Evolutionary conservation across 805 yeast species (phyloP), one percentile per base, ranked within the genome.

Genomic region (Myxozyma geophila): DNA sequence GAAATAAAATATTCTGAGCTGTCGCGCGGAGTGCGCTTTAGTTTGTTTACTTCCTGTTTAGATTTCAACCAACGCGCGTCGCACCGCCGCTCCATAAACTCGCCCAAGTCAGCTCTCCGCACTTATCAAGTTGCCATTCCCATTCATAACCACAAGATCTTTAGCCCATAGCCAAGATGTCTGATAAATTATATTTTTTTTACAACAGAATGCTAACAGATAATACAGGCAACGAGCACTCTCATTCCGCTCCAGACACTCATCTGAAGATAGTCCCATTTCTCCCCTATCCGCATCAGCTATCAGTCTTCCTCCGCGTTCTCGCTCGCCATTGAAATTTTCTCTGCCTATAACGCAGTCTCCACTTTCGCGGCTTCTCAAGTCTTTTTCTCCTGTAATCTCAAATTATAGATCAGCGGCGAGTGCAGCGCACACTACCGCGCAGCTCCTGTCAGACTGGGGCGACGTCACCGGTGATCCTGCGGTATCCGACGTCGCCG

Each of bases 401-500:
- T 39, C 60, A 23, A 37, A 53, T 17, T 57, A 59, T 37, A 23
- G 59, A 8, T 43, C 62, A 9, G 64, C 58, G 13, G 60, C 62
- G 13, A 35, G 28, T 9, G 46, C 64, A 4, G 62, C 61, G n/a
- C 28, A 46, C 7, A 41, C 54, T 12, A 51, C 67, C 35, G 67
- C 64, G 9, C 64, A 49, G 39, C 21, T 53, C 19, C 46, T 63
- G 17, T 85, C 91, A 58, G 76, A 87, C 49, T 90, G 96, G 96
- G 96, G 96, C 81, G 88, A 87, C 74, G 90, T 84, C 69, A 88
- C 89, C 72, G 95, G 89, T 73, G 95, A 90, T 73, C 93, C 89
- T 70, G 91, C 62, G 7, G 68, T 90, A 53, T 83, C 89, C 52
- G 96, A 90, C 77, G 86, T 90, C 72, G 88, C 96, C 58, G 96